Evolutionary conservation across 1,284 basidiomycete species (phyloP).

Genomic region (Lignosus rhinocerotis): DNA sequence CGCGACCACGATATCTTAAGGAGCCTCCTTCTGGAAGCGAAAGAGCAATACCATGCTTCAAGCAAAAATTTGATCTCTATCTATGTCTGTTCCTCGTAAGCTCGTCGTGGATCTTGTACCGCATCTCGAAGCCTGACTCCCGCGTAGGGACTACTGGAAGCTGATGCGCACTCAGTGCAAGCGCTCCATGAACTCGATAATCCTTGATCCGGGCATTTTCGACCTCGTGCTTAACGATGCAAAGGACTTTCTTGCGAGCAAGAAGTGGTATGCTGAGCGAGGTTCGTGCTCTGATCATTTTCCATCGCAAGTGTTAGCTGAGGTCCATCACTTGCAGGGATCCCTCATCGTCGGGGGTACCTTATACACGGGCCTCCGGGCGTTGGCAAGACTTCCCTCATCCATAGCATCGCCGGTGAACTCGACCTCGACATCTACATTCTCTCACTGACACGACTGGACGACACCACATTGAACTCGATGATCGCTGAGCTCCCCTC

Average conservation of each 20-base stretch:
- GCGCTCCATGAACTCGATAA: conserved; percentile 20
- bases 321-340: conserved; percentile 29
- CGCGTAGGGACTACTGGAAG: conserved; percentile 18
- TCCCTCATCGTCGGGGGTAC: conserved; percentile 74
- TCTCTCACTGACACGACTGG: conserved; percentile 65
- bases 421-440: conserved; percentile 74
- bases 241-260: conserved; percentile 24
- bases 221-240: conserved; percentile 26
- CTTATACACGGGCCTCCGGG: conserved; percentile 74
- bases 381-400: conserved; percentile 74
- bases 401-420: conserved; percentile 76
- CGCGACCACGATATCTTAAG: conserved; percentile 48
- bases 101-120: background rate
- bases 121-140: background rate
- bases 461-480: conserved; percentile 61
- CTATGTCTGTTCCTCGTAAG: conserved; percentile 19
- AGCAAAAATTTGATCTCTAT: conserved; percentile 51
- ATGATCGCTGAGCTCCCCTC: conserved; percentile 67
- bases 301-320: background rate
- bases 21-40: conserved; percentile 56
- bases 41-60: conserved; percentile 48
- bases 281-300: conserved; percentile 8
- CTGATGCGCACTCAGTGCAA: conserved; percentile 19
- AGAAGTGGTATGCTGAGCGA: conserved; percentile 21
- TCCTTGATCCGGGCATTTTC: conserved; percentile 25